Evolutionary conservation across 257 asterid species (phyloP).

Genomic region (Solanum pimpinellifolium): DNA sequence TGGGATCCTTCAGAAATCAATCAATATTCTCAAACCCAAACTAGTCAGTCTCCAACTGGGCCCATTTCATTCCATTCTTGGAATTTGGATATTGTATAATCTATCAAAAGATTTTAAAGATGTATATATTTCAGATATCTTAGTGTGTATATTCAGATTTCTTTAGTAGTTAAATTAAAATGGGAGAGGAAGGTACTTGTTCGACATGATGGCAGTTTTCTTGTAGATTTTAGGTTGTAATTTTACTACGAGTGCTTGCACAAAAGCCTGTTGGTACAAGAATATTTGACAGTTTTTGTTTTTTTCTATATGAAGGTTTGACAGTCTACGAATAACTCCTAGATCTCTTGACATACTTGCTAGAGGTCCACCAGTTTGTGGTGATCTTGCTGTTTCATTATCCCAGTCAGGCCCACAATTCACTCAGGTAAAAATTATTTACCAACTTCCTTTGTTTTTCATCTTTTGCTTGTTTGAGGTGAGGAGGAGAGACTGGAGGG

Average conservation of each 20-base stretch:
- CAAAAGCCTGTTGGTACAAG: background rate
- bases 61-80: background rate
- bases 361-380: constrained; percentile 95
- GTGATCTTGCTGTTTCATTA: constrained; percentile 96
- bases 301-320: constrained; percentile 60
- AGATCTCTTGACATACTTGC: constrained; percentile 97
- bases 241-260: background rate
- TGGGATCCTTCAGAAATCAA: background rate
- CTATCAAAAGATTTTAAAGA: background rate
- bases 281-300: constrained; percentile 19
- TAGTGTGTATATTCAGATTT: background rate
- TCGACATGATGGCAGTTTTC: background rate
- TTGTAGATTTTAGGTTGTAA: background rate
- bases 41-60: background rate
- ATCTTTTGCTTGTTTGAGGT: background rate
- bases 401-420: constrained; percentile 98
- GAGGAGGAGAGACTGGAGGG: background rate
- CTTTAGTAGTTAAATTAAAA: background rate
- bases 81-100: background rate
- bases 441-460: background rate
- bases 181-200: background rate
- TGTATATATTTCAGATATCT: background rate
- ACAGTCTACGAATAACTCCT: constrained; percentile 94
- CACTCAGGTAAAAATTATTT: constrained; percentile 54
- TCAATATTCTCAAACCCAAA: background rate